Evolutionary conservation across 306 rosid species (phyloP), one percentile per base, ranked within the genome.

Genomic region (Acmispon strigosus): DNA sequence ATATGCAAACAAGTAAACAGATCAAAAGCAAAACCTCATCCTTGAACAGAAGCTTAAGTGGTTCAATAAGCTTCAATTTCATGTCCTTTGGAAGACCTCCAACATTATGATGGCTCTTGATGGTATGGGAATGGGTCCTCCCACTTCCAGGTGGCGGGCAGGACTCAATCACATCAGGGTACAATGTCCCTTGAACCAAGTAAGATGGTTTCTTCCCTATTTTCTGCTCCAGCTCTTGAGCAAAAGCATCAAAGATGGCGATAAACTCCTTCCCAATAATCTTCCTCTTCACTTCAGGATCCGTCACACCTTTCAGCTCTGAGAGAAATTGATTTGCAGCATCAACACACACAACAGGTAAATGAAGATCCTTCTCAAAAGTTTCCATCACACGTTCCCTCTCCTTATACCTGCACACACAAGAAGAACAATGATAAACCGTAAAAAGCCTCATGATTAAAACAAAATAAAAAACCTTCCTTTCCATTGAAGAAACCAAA

Each of bases 11-110:
- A 69, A 72, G 66, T 58, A 18, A 45, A 71, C 48, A 44, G 83
- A 37, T 60, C 15, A 71, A 76, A 62, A 76, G 59, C 16, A 64
- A 74, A 56, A 94, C 97, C 99, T 94, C 99, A 56, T 94, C 99
- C 86, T 94, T 94, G 62, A 94, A 94, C 16, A 94, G 82, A 14
- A 91, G 95, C 69, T 91, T 94, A 43, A 94, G 96, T 3, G 99
- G 99, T 72, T 94, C 99, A 24, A 89, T 87, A 44, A 94, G 96
- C 81, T 94, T 94, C 78, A 94, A 59, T 76, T 94, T 91, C 99
- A 94, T 94, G 80, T 94, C 95, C 88, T 90, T 84, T 4, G 99
- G 99, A 71, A 94, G 99, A 37, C 99, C 99, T 14, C 99, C 99
- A 34, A 94, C 99, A 61, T 94, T 94, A 76, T 94, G 99, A 81